A percentile compares a stretch with the other conserved stretches of the same genome.
Evolutionary conservation across 805 yeast genomes (phyloP).

Genomic region (Sugiyamaella chiloensis): DNA sequence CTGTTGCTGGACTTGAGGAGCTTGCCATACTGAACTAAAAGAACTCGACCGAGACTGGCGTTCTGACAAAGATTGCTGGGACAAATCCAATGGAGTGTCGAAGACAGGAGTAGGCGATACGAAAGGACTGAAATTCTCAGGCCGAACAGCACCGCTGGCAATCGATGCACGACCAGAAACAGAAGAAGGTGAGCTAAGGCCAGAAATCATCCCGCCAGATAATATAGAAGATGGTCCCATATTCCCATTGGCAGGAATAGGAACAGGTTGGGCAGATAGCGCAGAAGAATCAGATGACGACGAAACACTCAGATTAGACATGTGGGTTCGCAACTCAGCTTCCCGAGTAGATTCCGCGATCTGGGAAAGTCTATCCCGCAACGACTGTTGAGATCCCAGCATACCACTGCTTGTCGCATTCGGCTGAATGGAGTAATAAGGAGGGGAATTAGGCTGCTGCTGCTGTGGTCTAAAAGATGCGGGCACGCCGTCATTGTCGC

Average conservation of each 20-base stretch:
- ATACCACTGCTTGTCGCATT: not conserved
- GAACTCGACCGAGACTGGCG: slow-evolving; percentile 19
- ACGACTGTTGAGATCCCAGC: slow-evolving; percentile 15
- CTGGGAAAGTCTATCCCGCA: slow-evolving; percentile 33
- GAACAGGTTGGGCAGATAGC: not conserved
- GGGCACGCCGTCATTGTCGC: not conserved
- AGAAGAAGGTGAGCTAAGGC: slow-evolving; percentile 17
- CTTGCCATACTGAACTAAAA: slow-evolving; percentile 22
- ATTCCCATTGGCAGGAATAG: no score
- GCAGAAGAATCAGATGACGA: not conserved
- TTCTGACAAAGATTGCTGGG: slow-evolving; percentile 9
- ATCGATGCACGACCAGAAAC: slow-evolving; percentile 13
- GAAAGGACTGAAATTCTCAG: slow-evolving; percentile 12
- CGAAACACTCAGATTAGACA: slow-evolving; percentile 11
- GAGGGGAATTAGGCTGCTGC: not conserved
- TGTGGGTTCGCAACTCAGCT: slow-evolving; percentile 27
- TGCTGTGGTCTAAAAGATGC: not conserved
- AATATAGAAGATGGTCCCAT: not conserved
- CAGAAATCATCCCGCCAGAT: slow-evolving; percentile 5
- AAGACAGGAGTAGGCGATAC: slow-evolving; percentile 18
- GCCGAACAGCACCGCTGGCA: slow-evolving; percentile 1
- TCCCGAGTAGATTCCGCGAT: slow-evolving; percentile 34
- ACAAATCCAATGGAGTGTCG: slow-evolving; percentile 10
- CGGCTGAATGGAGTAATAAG: slow-evolving; percentile 1
- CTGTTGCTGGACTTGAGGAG: no score